A percentile compares a stretch with the other conserved stretches of the same genome.
phyloP scores from a whole-genome alignment of 2,329 filamentous ascomycete species.

The Rhinocladiella mackenziei region DNA sequence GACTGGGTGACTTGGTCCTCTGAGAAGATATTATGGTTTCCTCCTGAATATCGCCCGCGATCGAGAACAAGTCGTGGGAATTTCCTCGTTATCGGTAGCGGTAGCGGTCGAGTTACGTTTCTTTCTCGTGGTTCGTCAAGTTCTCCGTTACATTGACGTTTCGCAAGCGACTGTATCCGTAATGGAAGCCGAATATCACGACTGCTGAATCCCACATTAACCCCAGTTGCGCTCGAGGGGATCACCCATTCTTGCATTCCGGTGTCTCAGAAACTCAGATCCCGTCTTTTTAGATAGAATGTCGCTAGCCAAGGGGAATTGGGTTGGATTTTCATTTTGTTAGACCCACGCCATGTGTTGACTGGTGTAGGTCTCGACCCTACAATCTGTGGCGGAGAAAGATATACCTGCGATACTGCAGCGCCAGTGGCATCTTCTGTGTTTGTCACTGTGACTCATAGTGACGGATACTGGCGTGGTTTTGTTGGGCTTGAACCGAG shows the following conservation, averaged over 20 bases:
- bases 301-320: constrained; percentile 48
- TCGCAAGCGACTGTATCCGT: no score
- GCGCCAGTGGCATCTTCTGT: constrained; percentile 62
- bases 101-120: no score
- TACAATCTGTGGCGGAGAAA: constrained; percentile 37
- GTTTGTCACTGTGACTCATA: constrained; percentile 67
- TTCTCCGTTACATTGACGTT: no score
- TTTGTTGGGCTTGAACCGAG: constrained; percentile 51
- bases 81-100: no score
- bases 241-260: constrained; percentile 55
- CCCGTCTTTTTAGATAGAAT: constrained; percentile 55
- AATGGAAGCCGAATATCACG: constrained; percentile 16
- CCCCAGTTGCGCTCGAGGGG: constrained; percentile 10
- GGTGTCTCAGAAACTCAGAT: constrained; percentile 63
- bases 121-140: no score
- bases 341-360: constrained; percentile 59
- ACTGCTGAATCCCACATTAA: constrained; percentile 25
- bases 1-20: no score
- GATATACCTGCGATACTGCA: constrained; percentile 65
- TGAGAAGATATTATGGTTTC: no score
- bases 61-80: no score
- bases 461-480: constrained; percentile 53
- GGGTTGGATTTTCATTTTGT: constrained; percentile 52
- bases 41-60: no score
- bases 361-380: constrained; percentile 51